Evolutionary conservation across 192 early-diverging fungal genomes (phyloP), one percentile per base, ranked within the genome.

Genomic region (Backusella mclennaniae): DNA sequence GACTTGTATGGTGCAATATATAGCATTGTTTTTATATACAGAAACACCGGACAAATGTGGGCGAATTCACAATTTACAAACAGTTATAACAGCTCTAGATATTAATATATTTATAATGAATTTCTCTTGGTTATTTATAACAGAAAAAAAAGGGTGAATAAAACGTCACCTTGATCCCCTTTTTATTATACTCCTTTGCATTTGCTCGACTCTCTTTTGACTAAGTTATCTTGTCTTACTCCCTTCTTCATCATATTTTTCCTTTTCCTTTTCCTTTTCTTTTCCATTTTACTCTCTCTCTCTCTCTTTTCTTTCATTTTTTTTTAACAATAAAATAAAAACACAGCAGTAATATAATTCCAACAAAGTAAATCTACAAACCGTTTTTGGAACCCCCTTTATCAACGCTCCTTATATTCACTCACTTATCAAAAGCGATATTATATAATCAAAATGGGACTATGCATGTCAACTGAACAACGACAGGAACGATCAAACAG

Each of bases 391-490:
- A 44, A 44, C 6, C 19, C 53, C n/a, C 49, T 21, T 59, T 59
- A 59, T 59, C n/a, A 59, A 59, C 23, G 21, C 53, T 59, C 19
- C 9, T 36, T 38, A 11, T 38, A 11, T 7, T 38, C 21, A 36
- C 26, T 69, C 8, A 4, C 19, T 21, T 59, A 14, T 35, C 19
- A 33, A 71, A 35, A 36, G 38, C 33, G 15, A n/a, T 49, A 36
- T 38, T 49, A 59, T 53, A 49, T 49, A 49, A n/a, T 17, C 46
- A 49, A 9, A 63, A 92, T 92, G 91, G 91, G 91, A 14, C 35
- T 91, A 66, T 92, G 90, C 79, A 80, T 87, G 75, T 89, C 87
- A 76, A 84, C 85, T 67, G 91, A 92, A 79, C 87, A 88, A 76
- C 82, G 84, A 68, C 85, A 86, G 42, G 75, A 81, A 53, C 77